Conservation (phyloP, 257 asterid genomes). For the Nicotiana obtusifolia region DNA sequence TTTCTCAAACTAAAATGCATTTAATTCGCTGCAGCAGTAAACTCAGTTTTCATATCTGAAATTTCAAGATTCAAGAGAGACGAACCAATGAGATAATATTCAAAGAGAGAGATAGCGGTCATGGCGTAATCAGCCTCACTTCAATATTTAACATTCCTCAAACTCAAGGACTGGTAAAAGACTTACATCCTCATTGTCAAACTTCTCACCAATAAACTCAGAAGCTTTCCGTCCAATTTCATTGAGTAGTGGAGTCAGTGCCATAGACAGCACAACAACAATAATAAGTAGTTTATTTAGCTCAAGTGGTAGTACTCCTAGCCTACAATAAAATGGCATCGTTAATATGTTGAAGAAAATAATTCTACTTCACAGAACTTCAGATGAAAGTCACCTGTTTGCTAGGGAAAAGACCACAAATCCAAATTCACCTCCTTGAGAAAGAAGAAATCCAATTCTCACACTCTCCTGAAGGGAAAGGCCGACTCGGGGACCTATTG, state of each 20-base stretch:
- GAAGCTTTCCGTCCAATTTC: conserved; percentile 80
- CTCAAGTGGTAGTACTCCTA: conserved; percentile 98
- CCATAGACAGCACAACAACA: conserved; percentile 96
- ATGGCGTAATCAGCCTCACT: background rate
- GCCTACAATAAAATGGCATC: conserved; percentile 44
- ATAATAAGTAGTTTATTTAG: conserved; percentile 96
- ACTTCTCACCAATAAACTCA: conserved; percentile 55
- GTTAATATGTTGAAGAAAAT: conserved; percentile 3
- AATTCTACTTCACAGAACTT: conserved; percentile 15
- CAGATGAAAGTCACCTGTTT: conserved; percentile 52
- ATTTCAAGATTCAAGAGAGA: background rate
- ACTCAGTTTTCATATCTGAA: background rate
- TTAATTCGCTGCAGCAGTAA: background rate
- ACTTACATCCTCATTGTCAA: conserved; percentile 64
- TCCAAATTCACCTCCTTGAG: conserved; percentile 99
- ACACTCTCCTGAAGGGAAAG: conserved; percentile 82
- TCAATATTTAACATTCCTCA: background rate
- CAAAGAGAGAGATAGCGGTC: background rate
- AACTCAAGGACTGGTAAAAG: conserved; percentile 6
- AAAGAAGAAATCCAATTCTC: conserved; percentile 92
- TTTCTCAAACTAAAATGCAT: background rate
- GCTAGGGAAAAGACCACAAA: conserved; percentile 95
- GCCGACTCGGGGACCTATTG: conserved; percentile 94
- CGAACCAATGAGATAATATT: background rate
- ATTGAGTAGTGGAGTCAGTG: conserved; percentile 90